Evolutionary conservation across 441 rosid species (phyloP).

Genomic region (Isatis lusitanica): DNA sequence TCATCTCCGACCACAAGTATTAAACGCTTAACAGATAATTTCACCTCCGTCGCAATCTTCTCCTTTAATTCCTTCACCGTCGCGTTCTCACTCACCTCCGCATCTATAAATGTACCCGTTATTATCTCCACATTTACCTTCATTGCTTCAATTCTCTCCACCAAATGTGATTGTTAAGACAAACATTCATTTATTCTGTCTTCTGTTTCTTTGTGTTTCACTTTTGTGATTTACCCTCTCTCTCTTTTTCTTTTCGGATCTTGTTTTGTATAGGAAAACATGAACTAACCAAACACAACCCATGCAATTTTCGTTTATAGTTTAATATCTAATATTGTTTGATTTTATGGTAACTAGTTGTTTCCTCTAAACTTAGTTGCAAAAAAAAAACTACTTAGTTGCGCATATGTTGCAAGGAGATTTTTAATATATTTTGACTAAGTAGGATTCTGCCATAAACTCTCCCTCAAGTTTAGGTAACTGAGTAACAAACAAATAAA

Average conservation of each 20-base stretch:
- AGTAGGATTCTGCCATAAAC: neutral
- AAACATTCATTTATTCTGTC: neutral
- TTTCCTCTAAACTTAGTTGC: neutral
- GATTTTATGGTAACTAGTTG: neutral
- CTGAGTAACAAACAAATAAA: neutral
- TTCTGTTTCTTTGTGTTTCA: neutral
- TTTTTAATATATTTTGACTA: slow-evolving; percentile 6
- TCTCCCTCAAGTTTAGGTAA: slow-evolving; percentile 29
- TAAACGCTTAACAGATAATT: slow-evolving; percentile 53
- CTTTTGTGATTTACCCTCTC: neutral
- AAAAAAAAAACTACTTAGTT: too few species aligned
- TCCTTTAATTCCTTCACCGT: slow-evolving; percentile 55
- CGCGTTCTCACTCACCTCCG: slow-evolving; percentile 50
- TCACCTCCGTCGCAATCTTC: slow-evolving; percentile 50
- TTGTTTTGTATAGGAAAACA: slow-evolving; percentile 17
- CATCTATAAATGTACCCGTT: slow-evolving; percentile 55
- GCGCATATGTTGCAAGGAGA: slow-evolving; percentile 10
- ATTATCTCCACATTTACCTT: slow-evolving; percentile 64
- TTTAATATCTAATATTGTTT: slow-evolving; percentile 4
- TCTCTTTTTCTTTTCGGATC: neutral
- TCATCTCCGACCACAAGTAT: slow-evolving; percentile 40
- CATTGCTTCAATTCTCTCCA: slow-evolving; percentile 40
- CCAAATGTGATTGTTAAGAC: slow-evolving; percentile 2
- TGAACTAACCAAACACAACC: slow-evolving; percentile 30
- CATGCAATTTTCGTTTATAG: slow-evolving; percentile 24